Conservation (phyloP, 164 flowering plant species). For the grape (Vitis vinifera) region ASM3070453v1 NC_081814.1:7509001-7509500, state of each 20-base stretch:
- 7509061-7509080: constrained; percentile 55
- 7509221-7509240: constrained; percentile 16
- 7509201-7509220: neutral
- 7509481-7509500: too few species aligned
- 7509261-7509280: neutral
- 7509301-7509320: neutral
- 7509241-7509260: constrained; percentile 19
- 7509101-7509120: constrained; percentile 59
- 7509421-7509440: too few species aligned
- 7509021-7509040: constrained; percentile 61
- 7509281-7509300: neutral
- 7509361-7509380: neutral
- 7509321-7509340: neutral
- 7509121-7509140: constrained; percentile 24
- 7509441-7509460: too few species aligned
- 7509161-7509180: neutral
- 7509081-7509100: constrained; percentile 55
- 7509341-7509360: neutral
- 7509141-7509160: neutral
- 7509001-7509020: constrained; percentile 42
- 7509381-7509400: neutral
- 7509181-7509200: neutral
- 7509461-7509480: too few species aligned
- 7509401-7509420: too few species aligned
- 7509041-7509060: constrained; percentile 66